A percentile compares a stretch with the other conserved stretches of the same genome.
phyloP scores from a whole-genome alignment of 257 asterid species.

The Lycium barbarum region DNA sequence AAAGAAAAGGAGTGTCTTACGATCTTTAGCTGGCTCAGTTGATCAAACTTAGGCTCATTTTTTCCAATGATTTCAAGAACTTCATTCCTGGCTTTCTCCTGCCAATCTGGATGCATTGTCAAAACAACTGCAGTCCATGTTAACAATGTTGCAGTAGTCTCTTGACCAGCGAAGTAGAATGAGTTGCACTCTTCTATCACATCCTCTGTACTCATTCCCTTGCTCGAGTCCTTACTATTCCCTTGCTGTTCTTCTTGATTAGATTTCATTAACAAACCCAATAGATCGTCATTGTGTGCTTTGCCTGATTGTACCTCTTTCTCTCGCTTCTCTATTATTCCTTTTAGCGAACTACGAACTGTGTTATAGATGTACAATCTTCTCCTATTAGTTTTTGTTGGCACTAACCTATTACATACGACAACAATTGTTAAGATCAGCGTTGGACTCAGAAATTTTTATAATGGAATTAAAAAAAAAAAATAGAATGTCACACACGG shows the following conservation, averaged over 20 bases:
- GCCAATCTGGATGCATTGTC: conserved; percentile 43
- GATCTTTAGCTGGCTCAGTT: conserved; percentile 36
- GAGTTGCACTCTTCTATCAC: conserved; percentile 43
- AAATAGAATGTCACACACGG: no score
- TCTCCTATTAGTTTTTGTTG: conserved; percentile 42
- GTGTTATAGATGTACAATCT: conserved; percentile 38
- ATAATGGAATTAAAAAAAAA: background rate
- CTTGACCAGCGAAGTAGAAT: conserved; percentile 45
- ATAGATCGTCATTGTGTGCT: conserved; percentile 27
- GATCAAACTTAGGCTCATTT: conserved; percentile 31
- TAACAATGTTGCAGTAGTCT: conserved; percentile 40
- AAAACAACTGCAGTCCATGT: conserved; percentile 39
- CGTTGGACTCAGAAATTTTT: background rate
- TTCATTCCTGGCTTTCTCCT: conserved; percentile 38
- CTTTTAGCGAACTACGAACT: conserved; percentile 29
- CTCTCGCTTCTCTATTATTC: conserved; percentile 24
- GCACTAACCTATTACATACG: conserved; percentile 34
- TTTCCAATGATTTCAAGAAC: conserved; percentile 37
- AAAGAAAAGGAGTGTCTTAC: conserved; percentile 25
- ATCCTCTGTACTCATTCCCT: conserved; percentile 39
- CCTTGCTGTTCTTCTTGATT: conserved; percentile 25
- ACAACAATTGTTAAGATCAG: background rate
- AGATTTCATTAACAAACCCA: conserved; percentile 38
- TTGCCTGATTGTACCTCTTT: conserved; percentile 9
- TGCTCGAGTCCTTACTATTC: background rate